Conservation (phyloP, 2,329 filamentous ascomycete genomes). For the Fusarium sp. region DNA sequence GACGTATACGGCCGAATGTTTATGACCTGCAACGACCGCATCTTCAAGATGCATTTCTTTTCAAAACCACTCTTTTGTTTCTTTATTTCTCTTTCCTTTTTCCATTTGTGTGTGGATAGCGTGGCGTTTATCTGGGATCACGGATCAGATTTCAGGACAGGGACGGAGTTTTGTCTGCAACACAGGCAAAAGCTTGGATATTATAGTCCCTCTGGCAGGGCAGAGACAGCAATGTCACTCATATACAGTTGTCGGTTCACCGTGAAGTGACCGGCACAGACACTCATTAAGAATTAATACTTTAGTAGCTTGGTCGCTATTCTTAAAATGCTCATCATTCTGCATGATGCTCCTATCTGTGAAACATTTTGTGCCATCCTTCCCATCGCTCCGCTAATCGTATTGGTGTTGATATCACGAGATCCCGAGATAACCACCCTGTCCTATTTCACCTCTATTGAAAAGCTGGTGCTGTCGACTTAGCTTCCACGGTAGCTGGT, state of each 20-base stretch:
- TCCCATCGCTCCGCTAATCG: slow-evolving; percentile 1
- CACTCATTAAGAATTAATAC: slow-evolving; percentile 42
- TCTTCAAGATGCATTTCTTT: slow-evolving; percentile 21
- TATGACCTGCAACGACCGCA: slow-evolving; percentile 39
- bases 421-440: not conserved
- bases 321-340: slow-evolving; percentile 21
- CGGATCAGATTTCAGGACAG: slow-evolving; percentile 8
- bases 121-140: slow-evolving; percentile 34
- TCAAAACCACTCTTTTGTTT: slow-evolving; percentile 12
- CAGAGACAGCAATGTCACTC: slow-evolving; percentile 22
- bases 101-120: slow-evolving; percentile 35
- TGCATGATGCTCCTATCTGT: slow-evolving; percentile 7
- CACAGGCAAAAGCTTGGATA: slow-evolving; percentile 24
- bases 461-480: slow-evolving; percentile 24
- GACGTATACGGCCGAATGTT: slow-evolving; percentile 37
- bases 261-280: slow-evolving; percentile 18
- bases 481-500: slow-evolving; percentile 84
- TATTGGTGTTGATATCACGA: not conserved
- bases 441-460: not conserved
- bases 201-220: slow-evolving; percentile 43
- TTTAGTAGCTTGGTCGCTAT: slow-evolving; percentile 36
- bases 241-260: slow-evolving; percentile 17
- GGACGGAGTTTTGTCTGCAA: slow-evolving; percentile 4
- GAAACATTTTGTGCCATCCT: not conserved
- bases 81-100: not conserved